These are phyloP conservation scores for Wickerhamiella lipophila DNA, from an alignment of 805 yeast genomes.

Conservation along the genomic window DNA sequence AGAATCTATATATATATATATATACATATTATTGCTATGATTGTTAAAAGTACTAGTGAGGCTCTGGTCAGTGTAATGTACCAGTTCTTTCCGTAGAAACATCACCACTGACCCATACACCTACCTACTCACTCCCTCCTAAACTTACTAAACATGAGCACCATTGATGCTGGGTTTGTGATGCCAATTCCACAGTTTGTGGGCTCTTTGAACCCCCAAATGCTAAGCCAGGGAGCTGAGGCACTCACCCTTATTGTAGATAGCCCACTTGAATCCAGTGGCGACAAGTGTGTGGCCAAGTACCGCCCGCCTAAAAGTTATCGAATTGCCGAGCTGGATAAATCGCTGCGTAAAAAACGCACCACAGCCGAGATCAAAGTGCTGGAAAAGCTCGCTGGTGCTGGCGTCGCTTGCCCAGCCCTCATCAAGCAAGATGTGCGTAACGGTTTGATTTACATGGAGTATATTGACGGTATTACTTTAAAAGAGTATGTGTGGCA, in stretches of 20 bases:
- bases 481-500: conserved; percentile 31
- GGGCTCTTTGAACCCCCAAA: conserved; percentile 11
- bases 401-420: conserved; percentile 55
- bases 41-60: too few relatives aligned
- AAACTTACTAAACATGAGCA: neutral
- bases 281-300: conserved; percentile 48
- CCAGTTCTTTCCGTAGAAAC: too few relatives aligned
- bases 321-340: conserved; percentile 74
- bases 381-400: conserved; percentile 40
- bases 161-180: conserved; percentile 3
- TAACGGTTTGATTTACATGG: conserved; percentile 85
- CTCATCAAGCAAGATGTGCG: conserved; percentile 63
- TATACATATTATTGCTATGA: too few relatives aligned
- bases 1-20: too few relatives aligned
- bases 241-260: conserved; percentile 18
- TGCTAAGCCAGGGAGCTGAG: conserved; percentile 24
- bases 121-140: too few relatives aligned
- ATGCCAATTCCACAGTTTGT: conserved; percentile 18
- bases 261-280: neutral
- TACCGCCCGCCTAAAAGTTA: conserved; percentile 85
- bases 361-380: conserved; percentile 78
- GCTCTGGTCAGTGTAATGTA: too few relatives aligned
- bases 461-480: conserved; percentile 43
- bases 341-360: conserved; percentile 59
- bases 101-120: too few relatives aligned